phyloP scores from a whole-genome alignment of 2,329 filamentous ascomycete genomes.

The Pseudocercospora cruenta region DNA sequence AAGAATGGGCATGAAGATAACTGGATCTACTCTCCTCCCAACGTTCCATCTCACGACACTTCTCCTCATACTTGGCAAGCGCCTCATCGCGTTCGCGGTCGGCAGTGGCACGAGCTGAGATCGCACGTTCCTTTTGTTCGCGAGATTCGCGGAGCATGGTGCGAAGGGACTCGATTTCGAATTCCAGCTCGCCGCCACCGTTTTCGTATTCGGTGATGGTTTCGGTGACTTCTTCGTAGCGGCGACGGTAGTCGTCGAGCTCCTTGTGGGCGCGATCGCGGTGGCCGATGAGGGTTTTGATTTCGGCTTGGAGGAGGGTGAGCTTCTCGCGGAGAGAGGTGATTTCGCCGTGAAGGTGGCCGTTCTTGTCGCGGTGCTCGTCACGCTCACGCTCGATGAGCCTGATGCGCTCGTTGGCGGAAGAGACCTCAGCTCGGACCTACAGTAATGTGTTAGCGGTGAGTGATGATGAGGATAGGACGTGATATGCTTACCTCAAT shows the following conservation, averaged over 20 bases:
- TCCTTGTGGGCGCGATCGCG: constrained; percentile 33
- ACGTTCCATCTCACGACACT: constrained; percentile 35
- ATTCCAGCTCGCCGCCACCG: constrained; percentile 32
- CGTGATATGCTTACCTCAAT: constrained; percentile 15
- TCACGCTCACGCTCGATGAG: constrained; percentile 36
- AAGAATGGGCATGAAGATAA: constrained; percentile 21
- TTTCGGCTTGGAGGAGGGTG: constrained; percentile 31
- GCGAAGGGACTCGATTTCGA: constrained; percentile 37
- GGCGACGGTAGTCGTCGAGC: constrained; percentile 29
- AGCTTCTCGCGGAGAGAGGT: constrained; percentile 33
- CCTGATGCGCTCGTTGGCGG: constrained; percentile 32
- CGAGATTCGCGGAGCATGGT: constrained; percentile 33
- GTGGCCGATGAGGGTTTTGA: constrained; percentile 26
- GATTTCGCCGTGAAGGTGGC: constrained; percentile 29
- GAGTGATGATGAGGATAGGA: not conserved
- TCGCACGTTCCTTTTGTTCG: constrained; percentile 39
- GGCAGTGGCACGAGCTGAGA: constrained; percentile 33
- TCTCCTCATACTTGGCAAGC: constrained; percentile 30
- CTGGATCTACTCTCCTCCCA: constrained; percentile 28
- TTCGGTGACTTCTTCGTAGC: constrained; percentile 37
- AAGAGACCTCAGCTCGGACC: constrained; percentile 29
- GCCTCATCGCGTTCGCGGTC: constrained; percentile 34
- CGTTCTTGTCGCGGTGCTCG: constrained; percentile 32
- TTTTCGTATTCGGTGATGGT: constrained; percentile 31
- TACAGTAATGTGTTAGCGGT: not conserved